Evolutionary conservation across 2,329 filamentous ascomycete species (phyloP).

Genomic region (Escovopsis sp.): DNA sequence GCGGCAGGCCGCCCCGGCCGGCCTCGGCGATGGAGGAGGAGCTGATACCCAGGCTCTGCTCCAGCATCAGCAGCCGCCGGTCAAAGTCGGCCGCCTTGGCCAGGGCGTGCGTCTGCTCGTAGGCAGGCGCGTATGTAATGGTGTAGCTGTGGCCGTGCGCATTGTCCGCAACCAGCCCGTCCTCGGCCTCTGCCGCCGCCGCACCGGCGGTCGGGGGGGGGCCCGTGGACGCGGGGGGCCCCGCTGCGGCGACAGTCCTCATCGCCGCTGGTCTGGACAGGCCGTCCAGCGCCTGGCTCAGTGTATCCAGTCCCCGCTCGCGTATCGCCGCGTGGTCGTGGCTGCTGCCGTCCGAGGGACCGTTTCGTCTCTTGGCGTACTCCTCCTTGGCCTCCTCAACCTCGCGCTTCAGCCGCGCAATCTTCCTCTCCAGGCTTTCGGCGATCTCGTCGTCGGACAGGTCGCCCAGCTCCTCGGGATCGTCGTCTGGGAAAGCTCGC

Average conservation of each 20-base stretch:
- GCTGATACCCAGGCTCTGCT: constrained; percentile 67
- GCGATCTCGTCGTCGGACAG: constrained; percentile 62
- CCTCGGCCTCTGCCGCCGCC: neutral
- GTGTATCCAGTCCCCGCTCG: constrained; percentile 35
- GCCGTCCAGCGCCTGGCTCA: constrained; percentile 58
- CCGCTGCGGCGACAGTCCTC: constrained; percentile 4
- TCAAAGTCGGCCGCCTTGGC: constrained; percentile 81
- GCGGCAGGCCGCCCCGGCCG: constrained; percentile 38
- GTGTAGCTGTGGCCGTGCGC: constrained; percentile 37
- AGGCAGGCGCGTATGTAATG: constrained; percentile 47
- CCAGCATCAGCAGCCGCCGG: constrained; percentile 59
- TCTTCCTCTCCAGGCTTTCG: constrained; percentile 60
- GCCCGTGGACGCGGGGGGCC: constrained; percentile 6
- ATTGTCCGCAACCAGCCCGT: constrained; percentile 12
- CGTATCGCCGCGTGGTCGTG: constrained; percentile 25
- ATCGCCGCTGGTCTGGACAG: constrained; percentile 27
- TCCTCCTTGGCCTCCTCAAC: constrained; percentile 58
- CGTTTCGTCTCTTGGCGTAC: constrained; percentile 36
- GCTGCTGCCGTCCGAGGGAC: constrained; percentile 29
- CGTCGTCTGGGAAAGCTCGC: constrained; percentile 46
- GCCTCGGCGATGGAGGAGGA: constrained; percentile 50
- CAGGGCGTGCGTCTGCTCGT: constrained; percentile 54
- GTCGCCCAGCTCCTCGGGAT: constrained; percentile 54
- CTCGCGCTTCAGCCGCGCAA: constrained; percentile 71
- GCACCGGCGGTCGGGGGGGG: constrained; percentile 9